phyloP scores from a whole-genome alignment of 176 grass and related monocot species.

The Rhynchospora pubera region DNA sequence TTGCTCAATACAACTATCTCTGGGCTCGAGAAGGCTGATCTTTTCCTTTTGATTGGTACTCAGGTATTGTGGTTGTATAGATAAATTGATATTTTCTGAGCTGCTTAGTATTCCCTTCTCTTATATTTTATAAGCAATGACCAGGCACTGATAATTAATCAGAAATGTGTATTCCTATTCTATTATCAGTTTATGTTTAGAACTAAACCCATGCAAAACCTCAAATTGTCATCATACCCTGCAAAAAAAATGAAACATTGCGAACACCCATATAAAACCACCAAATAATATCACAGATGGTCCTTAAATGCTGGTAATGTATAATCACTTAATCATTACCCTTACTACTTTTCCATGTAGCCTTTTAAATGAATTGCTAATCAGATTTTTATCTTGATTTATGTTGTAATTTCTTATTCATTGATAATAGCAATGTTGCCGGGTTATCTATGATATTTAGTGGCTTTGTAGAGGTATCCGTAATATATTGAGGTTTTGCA shows the following conservation, averaged over 20 bases:
- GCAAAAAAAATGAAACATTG: neutral
- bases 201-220: neutral
- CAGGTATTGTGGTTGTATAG: slow-evolving; percentile 74
- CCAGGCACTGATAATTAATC: neutral
- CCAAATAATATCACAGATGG: too few species aligned
- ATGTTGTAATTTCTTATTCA: neutral
- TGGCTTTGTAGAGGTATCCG: neutral
- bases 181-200: neutral
- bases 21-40: slow-evolving; percentile 93
- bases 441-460: neutral
- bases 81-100: neutral
- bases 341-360: neutral
- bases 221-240: neutral
- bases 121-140: neutral
- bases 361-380: neutral
- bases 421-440: neutral
- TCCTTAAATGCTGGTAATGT: neutral
- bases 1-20: slow-evolving; percentile 79
- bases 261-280: too few species aligned
- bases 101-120: neutral
- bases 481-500: neutral
- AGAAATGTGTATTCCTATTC: neutral
- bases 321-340: too few species aligned
- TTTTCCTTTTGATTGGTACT: slow-evolving; percentile 91
- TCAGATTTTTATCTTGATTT: neutral